Conservation (phyloP, 768 basidiomycete genomes). For the Tylopilus subfusipes region DNA sequence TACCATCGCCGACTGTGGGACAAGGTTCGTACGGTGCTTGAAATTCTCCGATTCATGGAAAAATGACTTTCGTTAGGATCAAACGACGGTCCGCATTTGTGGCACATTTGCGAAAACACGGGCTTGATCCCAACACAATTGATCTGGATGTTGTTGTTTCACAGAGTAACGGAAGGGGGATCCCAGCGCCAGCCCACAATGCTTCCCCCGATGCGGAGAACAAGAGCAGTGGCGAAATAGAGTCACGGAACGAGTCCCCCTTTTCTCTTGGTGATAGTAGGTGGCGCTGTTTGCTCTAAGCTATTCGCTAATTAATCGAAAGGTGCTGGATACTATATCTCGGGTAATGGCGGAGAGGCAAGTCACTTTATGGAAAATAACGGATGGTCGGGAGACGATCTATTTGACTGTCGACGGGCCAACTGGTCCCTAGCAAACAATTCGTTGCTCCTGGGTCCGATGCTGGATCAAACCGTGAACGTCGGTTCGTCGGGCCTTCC, state of each 20-base stretch:
- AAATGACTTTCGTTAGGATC: slow-evolving; percentile 41
- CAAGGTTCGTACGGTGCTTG: slow-evolving; percentile 35
- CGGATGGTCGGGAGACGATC: slow-evolving; percentile 4
- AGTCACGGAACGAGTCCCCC: slow-evolving; percentile 8
- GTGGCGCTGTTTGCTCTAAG: not conserved
- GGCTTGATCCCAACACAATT: slow-evolving; percentile 23
- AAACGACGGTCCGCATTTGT: slow-evolving; percentile 60
- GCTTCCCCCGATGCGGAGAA: slow-evolving; percentile 3
- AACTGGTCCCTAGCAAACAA: slow-evolving; percentile 2
- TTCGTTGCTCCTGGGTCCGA: not conserved
- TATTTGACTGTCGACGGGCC: slow-evolving; percentile 3
- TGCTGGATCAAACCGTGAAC: slow-evolving; percentile 2
- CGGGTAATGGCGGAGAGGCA: not conserved
- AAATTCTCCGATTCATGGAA: not conserved
- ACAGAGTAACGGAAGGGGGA: not conserved
- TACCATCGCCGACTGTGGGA: slow-evolving; percentile 42
- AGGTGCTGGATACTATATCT: slow-evolving; percentile 11
- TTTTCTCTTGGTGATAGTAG: slow-evolving; percentile 11
- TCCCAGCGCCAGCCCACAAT: slow-evolving; percentile 14
- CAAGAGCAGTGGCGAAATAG: not conserved
- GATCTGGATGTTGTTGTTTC: slow-evolving; percentile 26
- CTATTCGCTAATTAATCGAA: slow-evolving; percentile 2
- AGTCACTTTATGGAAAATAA: not conserved
- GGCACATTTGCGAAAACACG: slow-evolving; percentile 53
- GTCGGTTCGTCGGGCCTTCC: not conserved